Base-by-base conservation (phyloP, 2,329 filamentous ascomycete species). In the Erysiphe pulchra region DNA sequence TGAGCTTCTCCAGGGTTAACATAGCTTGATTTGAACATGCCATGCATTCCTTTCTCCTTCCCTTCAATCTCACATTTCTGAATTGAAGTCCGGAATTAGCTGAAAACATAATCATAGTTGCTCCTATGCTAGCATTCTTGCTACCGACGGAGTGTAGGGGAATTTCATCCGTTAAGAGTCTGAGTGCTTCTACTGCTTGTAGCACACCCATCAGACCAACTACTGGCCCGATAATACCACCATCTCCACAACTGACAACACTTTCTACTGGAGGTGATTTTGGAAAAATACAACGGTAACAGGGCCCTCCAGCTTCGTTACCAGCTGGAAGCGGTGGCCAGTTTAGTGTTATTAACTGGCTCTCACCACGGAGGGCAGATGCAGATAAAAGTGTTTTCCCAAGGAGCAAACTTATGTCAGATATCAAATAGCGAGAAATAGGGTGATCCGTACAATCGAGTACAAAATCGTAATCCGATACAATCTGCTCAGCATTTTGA, bases 371-470 rank as follows among this genome's bases (percentile, higher is more conserved):
- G 20, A 95, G 70, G 0, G 90, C 87, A 0, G 86, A 92, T 1
- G 87, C 90, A 2, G 85, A 93, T 12, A 95, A 73, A 14, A 98
- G 70, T 0, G 83, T 76, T 56, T 84, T 90, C 2, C 69, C 63
- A 0, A 86, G 67, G 4, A 93, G 65, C 10, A 94, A 80, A 53
- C 84, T 92, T 14, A 80, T 73, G 57, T 98, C 90, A 0, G 84
- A 93, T 51, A 95, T 82, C 41, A 95, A 71, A 59, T 98, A 95
- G 39, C 90, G 80, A 0, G 84, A 82, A 1, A 82, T 79, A 0
- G 90, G 87, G 51, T 87, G 85, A 61, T 98, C 90, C 10, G 87
- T 95, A 59, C 90, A 98, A 60, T 98, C 90, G 12, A 98, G 73
- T 1, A 95, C 74, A 0, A 94, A 53, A 54, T 93, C 83, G 57